Evolutionary conservation across 768 basidiomycete genomes (phyloP).

Genomic region (Cystofilobasidium bisporidii): DNA sequence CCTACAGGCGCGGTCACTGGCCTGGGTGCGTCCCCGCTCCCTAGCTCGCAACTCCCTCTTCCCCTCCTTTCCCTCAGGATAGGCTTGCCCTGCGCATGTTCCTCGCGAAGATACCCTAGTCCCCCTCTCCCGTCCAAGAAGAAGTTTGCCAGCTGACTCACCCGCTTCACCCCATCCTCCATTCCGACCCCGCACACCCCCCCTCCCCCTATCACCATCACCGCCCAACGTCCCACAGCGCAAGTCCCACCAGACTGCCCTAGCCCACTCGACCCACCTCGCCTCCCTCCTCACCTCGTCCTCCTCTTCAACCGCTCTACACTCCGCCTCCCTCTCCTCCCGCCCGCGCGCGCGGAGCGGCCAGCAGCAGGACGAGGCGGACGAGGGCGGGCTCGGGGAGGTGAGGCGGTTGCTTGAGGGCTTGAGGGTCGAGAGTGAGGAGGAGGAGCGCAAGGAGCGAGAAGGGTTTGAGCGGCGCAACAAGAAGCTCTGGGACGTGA

Average conservation of each 20-base stretch:
- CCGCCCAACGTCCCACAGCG: neutral
- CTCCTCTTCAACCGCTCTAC: too few relatives aligned
- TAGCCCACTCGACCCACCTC: slow-evolving; percentile 12
- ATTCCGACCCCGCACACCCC: neutral
- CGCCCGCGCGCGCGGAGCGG: too few relatives aligned
- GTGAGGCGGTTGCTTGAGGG: slow-evolving; percentile 40
- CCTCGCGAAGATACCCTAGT: too few relatives aligned
- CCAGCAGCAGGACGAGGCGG: neutral
- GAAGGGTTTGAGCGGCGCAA: slow-evolving; percentile 47
- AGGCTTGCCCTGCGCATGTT: too few relatives aligned
- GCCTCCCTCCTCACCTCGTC: slow-evolving; percentile 3
- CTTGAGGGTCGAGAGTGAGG: slow-evolving; percentile 45
- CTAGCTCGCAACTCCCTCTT: too few relatives aligned
- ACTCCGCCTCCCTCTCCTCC: too few relatives aligned
- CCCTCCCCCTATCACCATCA: neutral
- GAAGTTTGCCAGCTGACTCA: too few relatives aligned
- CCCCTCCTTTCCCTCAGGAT: too few relatives aligned
- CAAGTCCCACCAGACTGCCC: slow-evolving; percentile 8
- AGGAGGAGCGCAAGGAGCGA: slow-evolving; percentile 46
- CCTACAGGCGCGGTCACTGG: slow-evolving; percentile 6
- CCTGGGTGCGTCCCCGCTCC: slow-evolving; percentile 7
- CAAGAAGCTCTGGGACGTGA: slow-evolving; percentile 48
- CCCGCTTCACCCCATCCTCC: too few relatives aligned
- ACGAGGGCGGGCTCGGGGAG: slow-evolving; percentile 13
- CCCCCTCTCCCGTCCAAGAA: too few relatives aligned